Conservation (phyloP, 345 rosid genomes). For the Diplotaxis tenuifolia region DNA sequence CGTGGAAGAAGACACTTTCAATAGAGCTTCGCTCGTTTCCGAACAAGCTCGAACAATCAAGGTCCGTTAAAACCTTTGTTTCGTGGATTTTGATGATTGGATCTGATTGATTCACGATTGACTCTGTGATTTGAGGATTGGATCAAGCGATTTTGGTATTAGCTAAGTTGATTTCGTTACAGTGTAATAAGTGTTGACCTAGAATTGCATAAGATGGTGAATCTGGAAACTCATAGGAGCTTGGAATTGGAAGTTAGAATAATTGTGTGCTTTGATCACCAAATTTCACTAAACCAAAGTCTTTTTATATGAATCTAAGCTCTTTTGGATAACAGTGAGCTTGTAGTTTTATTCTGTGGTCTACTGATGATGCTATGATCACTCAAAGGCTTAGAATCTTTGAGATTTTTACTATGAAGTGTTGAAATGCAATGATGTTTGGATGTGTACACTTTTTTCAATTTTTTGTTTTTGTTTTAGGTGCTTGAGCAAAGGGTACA, state of each 20-base stretch:
- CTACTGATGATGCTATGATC: background rate
- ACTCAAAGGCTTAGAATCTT: background rate
- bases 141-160: conserved; percentile 11
- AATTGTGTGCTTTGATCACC: background rate
- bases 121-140: background rate
- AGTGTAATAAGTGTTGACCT: background rate
- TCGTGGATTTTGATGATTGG: background rate
- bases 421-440: background rate
- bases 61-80: conserved; percentile 36
- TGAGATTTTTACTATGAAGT: background rate
- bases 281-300: background rate
- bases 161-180: background rate
- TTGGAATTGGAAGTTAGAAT: background rate
- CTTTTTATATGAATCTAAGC: background rate
- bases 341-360: background rate
- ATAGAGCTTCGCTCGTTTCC: conserved; percentile 82
- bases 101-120: conserved; percentile 20
- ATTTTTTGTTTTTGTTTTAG: conserved; percentile 37
- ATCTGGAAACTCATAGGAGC: background rate
- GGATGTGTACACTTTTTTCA: background rate
- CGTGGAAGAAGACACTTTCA: conserved; percentile 82
- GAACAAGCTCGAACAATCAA: conserved; percentile 92
- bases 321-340: background rate
- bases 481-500: conserved; percentile 95
- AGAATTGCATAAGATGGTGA: background rate